A percentile compares a stretch with the other conserved stretches of the same genome.
Conservation (phyloP, 352 stramenopile genomes). For the Blastocystis sp. region DNA sequence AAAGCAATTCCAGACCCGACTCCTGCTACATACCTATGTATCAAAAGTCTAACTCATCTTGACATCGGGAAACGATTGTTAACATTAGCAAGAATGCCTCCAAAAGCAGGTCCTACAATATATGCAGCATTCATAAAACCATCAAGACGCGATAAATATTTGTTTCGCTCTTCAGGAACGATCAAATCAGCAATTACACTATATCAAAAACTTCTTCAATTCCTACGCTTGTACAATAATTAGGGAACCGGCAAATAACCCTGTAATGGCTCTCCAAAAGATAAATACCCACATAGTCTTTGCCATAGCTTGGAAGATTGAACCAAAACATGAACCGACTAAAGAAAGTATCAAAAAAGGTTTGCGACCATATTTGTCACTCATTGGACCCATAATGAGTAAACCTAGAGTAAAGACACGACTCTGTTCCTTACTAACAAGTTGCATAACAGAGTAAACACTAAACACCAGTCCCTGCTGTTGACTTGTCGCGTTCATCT, state of each 20-base stretch:
- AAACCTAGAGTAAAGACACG: conserved; percentile 3
- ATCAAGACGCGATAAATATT: conserved; percentile 7
- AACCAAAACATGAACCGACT: conserved; percentile 55
- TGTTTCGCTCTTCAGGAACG: conserved; percentile 16
- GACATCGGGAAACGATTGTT: conserved; percentile 12
- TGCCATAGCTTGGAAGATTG: conserved; percentile 54
- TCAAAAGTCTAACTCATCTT: neutral
- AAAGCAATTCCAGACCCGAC: conserved; percentile 1
- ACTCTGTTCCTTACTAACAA: neutral
- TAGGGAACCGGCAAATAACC: conserved; percentile 45
- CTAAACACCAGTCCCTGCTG: conserved; percentile 15
- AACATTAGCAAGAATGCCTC: conserved; percentile 7
- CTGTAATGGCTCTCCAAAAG: conserved; percentile 35
- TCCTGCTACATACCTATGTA: conserved; percentile 5
- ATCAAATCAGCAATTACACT: conserved; percentile 63
- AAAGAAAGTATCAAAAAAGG: conserved; percentile 61
- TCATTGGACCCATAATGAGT: conserved; percentile 46
- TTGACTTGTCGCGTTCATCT: conserved; percentile 29
- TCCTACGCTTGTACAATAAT: conserved; percentile 33
- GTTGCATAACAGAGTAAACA: conserved; percentile 17
- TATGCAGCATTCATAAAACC: conserved; percentile 30
- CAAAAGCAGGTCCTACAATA: conserved; percentile 45
- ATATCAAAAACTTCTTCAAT: neutral
- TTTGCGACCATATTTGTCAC: conserved; percentile 66
- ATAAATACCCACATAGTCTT: conserved; percentile 22